Conservation (phyloP, 106 monocot genomes). For the Agapanthus africanus region DNA sequence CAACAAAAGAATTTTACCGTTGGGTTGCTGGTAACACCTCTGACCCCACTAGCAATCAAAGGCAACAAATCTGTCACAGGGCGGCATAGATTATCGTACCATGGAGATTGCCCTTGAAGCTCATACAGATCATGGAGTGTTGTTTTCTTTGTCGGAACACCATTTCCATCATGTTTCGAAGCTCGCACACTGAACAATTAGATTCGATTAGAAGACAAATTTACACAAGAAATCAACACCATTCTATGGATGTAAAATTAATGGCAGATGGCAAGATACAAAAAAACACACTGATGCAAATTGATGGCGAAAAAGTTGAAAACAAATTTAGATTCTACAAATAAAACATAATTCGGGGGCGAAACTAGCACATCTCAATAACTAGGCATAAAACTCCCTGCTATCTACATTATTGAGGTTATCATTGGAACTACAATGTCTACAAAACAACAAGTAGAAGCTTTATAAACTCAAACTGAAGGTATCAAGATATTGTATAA, state of each 20-base stretch:
- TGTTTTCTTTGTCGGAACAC: constrained; percentile 48
- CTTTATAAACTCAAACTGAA: no score
- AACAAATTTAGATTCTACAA: background rate
- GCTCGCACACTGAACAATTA: constrained; percentile 41
- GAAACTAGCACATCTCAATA: background rate
- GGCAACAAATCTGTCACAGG: constrained; percentile 84
- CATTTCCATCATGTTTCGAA: constrained; percentile 63
- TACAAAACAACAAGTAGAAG: no score
- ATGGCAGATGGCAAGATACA: no score
- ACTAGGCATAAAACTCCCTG: no score
- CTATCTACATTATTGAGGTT: no score
- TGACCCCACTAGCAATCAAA: constrained; percentile 70
- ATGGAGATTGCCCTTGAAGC: constrained; percentile 81
- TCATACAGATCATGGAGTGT: constrained; percentile 86
- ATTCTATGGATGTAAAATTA: background rate
- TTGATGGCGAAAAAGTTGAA: no score
- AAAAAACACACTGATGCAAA: no score
- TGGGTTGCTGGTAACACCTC: constrained; percentile 97
- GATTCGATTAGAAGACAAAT: background rate
- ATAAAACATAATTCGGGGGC: background rate
- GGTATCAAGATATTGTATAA: no score
- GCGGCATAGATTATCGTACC: constrained; percentile 95
- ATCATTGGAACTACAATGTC: no score
- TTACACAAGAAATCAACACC: background rate
- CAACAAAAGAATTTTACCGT: constrained; percentile 39